Conservation (phyloP, 495 filamentous ascomycete species). For the Penicillium chermesinum region DNA sequence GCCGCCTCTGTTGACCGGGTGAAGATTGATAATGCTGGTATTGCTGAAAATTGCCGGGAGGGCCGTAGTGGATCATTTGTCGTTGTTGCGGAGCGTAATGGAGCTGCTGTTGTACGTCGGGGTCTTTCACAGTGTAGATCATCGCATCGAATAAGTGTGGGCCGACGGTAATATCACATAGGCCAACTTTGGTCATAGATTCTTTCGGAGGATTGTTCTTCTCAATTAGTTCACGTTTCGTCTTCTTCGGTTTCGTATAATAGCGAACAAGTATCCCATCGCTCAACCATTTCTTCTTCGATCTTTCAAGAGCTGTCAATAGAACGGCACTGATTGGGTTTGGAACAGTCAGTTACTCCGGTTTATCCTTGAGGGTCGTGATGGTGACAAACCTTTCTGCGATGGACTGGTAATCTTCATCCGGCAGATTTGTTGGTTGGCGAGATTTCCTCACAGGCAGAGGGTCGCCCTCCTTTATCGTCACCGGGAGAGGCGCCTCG, state of each 20-base stretch:
- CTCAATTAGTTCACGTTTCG: conserved; percentile 63
- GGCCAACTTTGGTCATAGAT: conserved; percentile 78
- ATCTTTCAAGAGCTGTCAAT: conserved; percentile 73
- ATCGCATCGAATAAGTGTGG: conserved; percentile 87
- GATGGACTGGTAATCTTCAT: conserved; percentile 73
- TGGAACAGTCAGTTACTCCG: too few relatives aligned
- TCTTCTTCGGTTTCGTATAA: conserved; percentile 85
- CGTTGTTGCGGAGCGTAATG: conserved; percentile 49
- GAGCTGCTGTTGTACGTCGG: conserved; percentile 43
- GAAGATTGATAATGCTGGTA: conserved; percentile 41
- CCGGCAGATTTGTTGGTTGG: conserved; percentile 59
- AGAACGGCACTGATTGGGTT: conserved; percentile 80
- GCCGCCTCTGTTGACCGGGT: conserved; percentile 33
- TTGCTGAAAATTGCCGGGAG: conserved; percentile 49
- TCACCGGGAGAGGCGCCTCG: conserved; percentile 57
- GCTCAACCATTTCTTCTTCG: conserved; percentile 81
- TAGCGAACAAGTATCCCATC: conserved; percentile 90
- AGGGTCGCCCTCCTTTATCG: conserved; percentile 58
- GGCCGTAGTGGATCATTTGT: conserved; percentile 67
- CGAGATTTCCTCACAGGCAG: conserved; percentile 68
- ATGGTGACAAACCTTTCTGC: conserved; percentile 63
- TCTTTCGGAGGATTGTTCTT: conserved; percentile 80
- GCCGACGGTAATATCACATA: conserved; percentile 75
- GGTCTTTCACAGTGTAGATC: conserved; percentile 79
- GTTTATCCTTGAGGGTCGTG: too few relatives aligned